phyloP scores from a whole-genome alignment of 192 early-diverging fungal species.

The Spizellomyces sp. region DNA sequence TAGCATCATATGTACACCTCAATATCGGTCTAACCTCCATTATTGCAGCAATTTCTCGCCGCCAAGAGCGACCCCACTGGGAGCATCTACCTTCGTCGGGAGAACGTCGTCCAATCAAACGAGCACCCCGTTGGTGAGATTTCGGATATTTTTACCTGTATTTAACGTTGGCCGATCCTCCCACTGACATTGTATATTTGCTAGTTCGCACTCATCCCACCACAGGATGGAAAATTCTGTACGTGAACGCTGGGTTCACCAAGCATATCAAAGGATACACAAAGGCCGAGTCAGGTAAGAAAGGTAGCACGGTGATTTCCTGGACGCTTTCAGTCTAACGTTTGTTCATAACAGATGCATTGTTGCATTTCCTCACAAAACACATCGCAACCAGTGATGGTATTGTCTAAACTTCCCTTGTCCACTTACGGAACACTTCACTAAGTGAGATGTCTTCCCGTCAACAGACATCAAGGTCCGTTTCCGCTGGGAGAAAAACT shows the following conservation, averaged over 20 bases:
- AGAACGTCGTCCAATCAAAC: background rate
- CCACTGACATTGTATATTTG: background rate
- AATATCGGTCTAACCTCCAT: slow-evolving; percentile 7
- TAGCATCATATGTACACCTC: background rate
- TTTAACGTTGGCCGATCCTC: background rate
- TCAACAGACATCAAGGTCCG: slow-evolving; percentile 23
- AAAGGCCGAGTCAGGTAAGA: slow-evolving; percentile 48
- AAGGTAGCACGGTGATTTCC: no score
- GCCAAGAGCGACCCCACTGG: background rate
- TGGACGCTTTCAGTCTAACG: no score
- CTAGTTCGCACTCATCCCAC: slow-evolving; percentile 70
- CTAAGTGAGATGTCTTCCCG: background rate
- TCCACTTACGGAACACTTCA: background rate
- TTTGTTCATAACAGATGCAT: slow-evolving; percentile 17
- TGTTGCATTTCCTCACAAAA: slow-evolving; percentile 60
- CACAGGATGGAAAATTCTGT: slow-evolving; percentile 70
- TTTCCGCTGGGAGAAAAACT: slow-evolving; percentile 46
- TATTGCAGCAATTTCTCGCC: background rate
- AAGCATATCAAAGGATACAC: slow-evolving; percentile 55
- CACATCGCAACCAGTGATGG: slow-evolving; percentile 52
- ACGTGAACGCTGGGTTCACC: slow-evolving; percentile 66
- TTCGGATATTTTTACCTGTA: background rate
- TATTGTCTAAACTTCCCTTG: background rate
- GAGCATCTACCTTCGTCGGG: slow-evolving; percentile 7
- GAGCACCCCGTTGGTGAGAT: slow-evolving; percentile 19